Evolutionary conservation across 352 stramenopile species (phyloP).

Genomic region (Albugo laibachii): DNA sequence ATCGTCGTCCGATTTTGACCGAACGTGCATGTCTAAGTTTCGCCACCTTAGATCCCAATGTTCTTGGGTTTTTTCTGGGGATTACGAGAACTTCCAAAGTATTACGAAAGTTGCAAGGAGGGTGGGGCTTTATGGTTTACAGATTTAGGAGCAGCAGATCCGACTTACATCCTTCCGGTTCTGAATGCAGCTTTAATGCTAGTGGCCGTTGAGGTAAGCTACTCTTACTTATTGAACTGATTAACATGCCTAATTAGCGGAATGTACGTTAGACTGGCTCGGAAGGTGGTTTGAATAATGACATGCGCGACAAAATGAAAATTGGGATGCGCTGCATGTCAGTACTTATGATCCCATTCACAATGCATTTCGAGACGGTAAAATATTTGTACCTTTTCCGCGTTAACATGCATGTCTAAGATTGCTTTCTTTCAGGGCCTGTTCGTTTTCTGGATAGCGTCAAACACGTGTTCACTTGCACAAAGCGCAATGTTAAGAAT

Average conservation of each 20-base stretch:
- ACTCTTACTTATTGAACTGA: not conserved
- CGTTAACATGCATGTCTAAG: not conserved
- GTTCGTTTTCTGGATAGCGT: slow-evolving; percentile 77
- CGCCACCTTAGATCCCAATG: slow-evolving; percentile 34
- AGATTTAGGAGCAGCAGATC: slow-evolving; percentile 57
- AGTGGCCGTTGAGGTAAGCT: slow-evolving; percentile 32
- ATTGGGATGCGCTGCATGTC: slow-evolving; percentile 61
- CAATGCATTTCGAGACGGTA: slow-evolving; percentile 71
- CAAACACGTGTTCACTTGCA: slow-evolving; percentile 52
- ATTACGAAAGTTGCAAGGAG: slow-evolving; percentile 52
- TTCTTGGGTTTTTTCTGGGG: slow-evolving; percentile 79
- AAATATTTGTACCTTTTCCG: not conserved
- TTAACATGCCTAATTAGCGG: not conserved
- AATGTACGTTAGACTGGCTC: no score
- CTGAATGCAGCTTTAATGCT: slow-evolving; percentile 65
- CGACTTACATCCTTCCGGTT: slow-evolving; percentile 50
- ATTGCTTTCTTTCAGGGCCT: slow-evolving; percentile 23
- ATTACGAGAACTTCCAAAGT: slow-evolving; percentile 55
- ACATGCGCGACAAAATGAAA: slow-evolving; percentile 54
- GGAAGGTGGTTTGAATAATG: slow-evolving; percentile 28
- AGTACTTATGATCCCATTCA: slow-evolving; percentile 47
- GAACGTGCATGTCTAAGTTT: not conserved
- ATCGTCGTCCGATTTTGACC: not conserved
- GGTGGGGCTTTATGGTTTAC: slow-evolving; percentile 66
- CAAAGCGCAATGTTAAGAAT: slow-evolving; percentile 41